Percentiles rank a stretch among this genome's conserved stretches.
These are phyloP conservation scores for Orobanche coerulescens DNA, from an alignment of 257 asterid species.

Conservation along the genomic window DNA sequence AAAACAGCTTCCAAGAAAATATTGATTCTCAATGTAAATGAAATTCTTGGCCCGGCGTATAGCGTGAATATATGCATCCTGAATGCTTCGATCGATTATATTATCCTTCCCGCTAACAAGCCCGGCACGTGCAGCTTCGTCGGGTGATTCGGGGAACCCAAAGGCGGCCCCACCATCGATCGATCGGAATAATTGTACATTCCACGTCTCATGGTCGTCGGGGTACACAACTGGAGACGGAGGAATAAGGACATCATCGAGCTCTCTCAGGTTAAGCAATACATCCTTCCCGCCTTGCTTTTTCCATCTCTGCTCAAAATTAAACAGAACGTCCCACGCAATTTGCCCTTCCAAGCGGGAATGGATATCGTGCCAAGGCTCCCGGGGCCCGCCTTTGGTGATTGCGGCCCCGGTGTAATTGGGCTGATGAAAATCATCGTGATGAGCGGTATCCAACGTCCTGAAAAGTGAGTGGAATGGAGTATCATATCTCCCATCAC, in stretches of 20 bases:
- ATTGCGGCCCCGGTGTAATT: conserved; percentile 64
- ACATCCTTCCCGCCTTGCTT: conserved; percentile 86
- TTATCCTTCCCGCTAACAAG: conserved; percentile 86
- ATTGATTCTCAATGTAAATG: conserved; percentile 86
- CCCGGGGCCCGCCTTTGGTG: conserved; percentile 83
- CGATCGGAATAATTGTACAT: conserved; percentile 80
- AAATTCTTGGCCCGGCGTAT: conserved; percentile 85
- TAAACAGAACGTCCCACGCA: conserved; percentile 90
- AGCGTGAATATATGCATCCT: conserved; percentile 88
- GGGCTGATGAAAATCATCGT: conserved; percentile 92
- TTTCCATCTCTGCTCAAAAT: conserved; percentile 95
- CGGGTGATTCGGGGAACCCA: conserved; percentile 81
- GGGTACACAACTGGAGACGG: conserved; percentile 75
- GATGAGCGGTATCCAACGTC: conserved; percentile 83
- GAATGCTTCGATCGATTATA: conserved; percentile 83
- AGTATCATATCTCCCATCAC: conserved; percentile 86
- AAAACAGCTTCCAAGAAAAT: conserved; percentile 67
- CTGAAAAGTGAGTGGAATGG: conserved; percentile 89
- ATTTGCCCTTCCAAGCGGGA: conserved; percentile 82
- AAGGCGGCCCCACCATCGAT: conserved; percentile 97
- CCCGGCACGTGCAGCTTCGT: conserved; percentile 73
- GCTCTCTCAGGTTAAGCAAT: conserved; percentile 59
- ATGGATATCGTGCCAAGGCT: conserved; percentile 96
- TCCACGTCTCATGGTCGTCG: conserved; percentile 83
- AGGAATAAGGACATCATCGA: conserved; percentile 51